Evolutionary conservation across 306 rosid genomes (phyloP).

Genomic region (Canavalia ensiformis): DNA sequence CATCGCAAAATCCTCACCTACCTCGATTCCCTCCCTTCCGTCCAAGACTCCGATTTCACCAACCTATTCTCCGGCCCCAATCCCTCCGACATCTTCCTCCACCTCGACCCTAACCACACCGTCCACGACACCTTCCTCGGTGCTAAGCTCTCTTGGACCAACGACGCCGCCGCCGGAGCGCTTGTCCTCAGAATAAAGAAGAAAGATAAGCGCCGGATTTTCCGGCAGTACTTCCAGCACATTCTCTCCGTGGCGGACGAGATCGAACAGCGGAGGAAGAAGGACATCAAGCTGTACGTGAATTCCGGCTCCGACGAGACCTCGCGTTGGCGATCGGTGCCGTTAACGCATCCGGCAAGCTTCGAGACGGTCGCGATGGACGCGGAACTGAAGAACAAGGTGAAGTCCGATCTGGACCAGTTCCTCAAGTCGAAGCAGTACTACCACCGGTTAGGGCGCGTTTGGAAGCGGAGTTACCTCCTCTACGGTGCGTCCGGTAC

Average conservation of each 20-base stretch:
- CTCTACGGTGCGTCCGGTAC: slow-evolving; percentile 89
- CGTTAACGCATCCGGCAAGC: slow-evolving; percentile 83
- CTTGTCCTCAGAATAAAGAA: slow-evolving; percentile 67
- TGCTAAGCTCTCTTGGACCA: slow-evolving; percentile 75
- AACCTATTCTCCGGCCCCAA: slow-evolving; percentile 84
- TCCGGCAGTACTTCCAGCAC: slow-evolving; percentile 90
- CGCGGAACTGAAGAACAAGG: slow-evolving; percentile 71
- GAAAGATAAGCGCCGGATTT: slow-evolving; percentile 77
- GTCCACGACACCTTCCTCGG: slow-evolving; percentile 80
- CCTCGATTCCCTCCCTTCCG: slow-evolving; percentile 78
- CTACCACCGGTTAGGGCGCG: slow-evolving; percentile 87
- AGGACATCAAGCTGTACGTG: slow-evolving; percentile 65
- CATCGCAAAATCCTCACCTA: slow-evolving; percentile 69
- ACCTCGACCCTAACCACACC: slow-evolving; percentile 62
- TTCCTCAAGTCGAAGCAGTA: slow-evolving; percentile 85
- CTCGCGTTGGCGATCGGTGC: slow-evolving; percentile 74
- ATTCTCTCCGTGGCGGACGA: slow-evolving; percentile 74
- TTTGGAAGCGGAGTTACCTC: slow-evolving; percentile 90
- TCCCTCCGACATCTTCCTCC: slow-evolving; percentile 76
- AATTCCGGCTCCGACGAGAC: slow-evolving; percentile 48
- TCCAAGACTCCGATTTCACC: slow-evolving; percentile 81
- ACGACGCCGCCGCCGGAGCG: slow-evolving; percentile 41
- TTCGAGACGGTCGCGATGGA: slow-evolving; percentile 85
- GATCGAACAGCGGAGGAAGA: slow-evolving; percentile 67
- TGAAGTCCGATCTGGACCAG: slow-evolving; percentile 81